Base-by-base conservation (phyloP, 345 rosid species). In the Aquilaria yunnanensis region DNA sequence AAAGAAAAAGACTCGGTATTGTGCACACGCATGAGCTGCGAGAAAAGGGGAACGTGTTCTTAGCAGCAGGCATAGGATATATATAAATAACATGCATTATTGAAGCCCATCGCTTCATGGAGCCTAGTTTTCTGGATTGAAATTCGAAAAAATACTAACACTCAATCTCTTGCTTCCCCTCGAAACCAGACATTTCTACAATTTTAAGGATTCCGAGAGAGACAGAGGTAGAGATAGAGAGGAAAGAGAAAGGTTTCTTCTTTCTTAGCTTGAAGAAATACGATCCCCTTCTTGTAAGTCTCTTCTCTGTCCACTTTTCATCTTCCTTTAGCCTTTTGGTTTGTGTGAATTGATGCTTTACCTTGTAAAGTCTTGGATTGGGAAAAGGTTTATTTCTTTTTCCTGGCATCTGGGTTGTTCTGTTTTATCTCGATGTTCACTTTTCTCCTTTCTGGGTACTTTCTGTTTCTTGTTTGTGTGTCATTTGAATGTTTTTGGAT, bases 221-320 rank as follows among this genome's bases (percentile, higher is more conserved):
- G 43, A 37, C 43, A 37, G 8, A 37, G 43, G 43, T 37, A 65
- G 34, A 60, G 53, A 65, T 29, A 46, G 32, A 46, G 14, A 34
- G 48, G 34, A 32, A 12, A 51, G 64, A 72, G 69, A 57, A 64
- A 63, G 67, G 69, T 71, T 68, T 76, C 16, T 68, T 76, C 16
- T 73, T 61, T 73, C 81, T 78, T 82, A 67, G 76, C 85, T 85
- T 85, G 53, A 77, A 79, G 81, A 70, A 62, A 73, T 67, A 57
- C 79, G 73, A 83, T 72, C 72, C 88, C 76, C 80, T 79, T 70
- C 80, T 75, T 82, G 81, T 62, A 86, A 91, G 92, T 80, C 75
- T 87, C 78, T 64, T 47, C 74, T 67, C 75, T 74, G 71, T 63
- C 70, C 52, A 43, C 55, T 57, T 46, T 70, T 60, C 33, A 30